A percentile compares a stretch with the other conserved stretches of the same genome.
phyloP scores from a whole-genome alignment of 148 eudicot species.

The Silene uniflora region DNA sequence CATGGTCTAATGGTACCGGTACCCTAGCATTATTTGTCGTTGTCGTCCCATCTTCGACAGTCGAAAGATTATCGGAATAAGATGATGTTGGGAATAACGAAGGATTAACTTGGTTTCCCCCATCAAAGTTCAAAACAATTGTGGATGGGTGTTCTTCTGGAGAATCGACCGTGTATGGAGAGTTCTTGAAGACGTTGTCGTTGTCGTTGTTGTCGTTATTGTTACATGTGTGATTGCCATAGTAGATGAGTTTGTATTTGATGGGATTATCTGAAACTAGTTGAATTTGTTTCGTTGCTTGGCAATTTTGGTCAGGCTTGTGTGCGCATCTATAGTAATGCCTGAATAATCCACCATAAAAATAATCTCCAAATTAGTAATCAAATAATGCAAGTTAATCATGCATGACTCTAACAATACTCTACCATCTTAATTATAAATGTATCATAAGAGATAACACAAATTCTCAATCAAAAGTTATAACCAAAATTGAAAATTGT shows the following conservation, averaged over 20 bases:
- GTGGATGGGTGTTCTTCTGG: background rate
- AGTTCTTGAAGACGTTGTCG: background rate
- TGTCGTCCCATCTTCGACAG: background rate
- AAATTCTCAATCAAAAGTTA: too few relatives aligned
- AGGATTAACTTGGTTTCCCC: background rate
- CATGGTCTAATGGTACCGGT: background rate
- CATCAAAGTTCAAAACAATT: background rate
- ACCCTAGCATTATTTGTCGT: background rate
- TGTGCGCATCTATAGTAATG: slow-evolving; percentile 34
- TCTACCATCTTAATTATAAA: too few relatives aligned
- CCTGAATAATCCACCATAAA: slow-evolving; percentile 35
- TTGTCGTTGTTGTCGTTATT: background rate
- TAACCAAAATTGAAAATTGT: too few relatives aligned
- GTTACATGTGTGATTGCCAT: background rate
- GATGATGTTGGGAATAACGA: background rate
- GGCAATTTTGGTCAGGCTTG: background rate
- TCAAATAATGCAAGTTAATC: background rate
- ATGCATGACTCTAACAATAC: too few relatives aligned
- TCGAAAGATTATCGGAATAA: background rate
- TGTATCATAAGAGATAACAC: too few relatives aligned
- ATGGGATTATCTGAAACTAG: slow-evolving; percentile 6
- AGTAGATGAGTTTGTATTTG: slow-evolving; percentile 1
- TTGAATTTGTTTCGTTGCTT: slow-evolving; percentile 8
- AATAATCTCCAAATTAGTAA: background rate
- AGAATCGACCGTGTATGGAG: background rate